These are phyloP conservation scores for Fraxinus paxiana DNA, from an alignment of 305 asterid genomes.

Conservation along the genomic window DNA sequence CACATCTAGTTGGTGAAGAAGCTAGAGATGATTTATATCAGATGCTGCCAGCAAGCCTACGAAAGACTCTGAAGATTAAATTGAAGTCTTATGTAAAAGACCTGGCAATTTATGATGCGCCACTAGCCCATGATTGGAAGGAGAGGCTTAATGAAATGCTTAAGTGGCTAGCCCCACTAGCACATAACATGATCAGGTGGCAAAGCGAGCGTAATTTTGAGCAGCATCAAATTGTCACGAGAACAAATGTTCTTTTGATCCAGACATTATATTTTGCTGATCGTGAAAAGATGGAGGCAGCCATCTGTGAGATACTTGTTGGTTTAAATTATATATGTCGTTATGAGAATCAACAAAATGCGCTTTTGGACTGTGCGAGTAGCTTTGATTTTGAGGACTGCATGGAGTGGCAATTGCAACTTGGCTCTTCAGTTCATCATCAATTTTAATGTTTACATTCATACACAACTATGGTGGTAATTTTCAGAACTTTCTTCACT, in stretches of 20 bases:
- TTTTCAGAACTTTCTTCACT: slow-evolving; percentile 15
- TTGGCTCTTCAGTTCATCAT: slow-evolving; percentile 31
- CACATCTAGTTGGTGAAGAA: slow-evolving; percentile 89
- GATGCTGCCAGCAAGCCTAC: slow-evolving; percentile 80
- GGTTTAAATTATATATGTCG: slow-evolving; percentile 85
- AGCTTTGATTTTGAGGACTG: slow-evolving; percentile 82
- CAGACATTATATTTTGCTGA: slow-evolving; percentile 84
- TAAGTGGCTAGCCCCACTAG: slow-evolving; percentile 64
- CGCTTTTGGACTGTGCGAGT: slow-evolving; percentile 79
- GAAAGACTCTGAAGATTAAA: slow-evolving; percentile 49
- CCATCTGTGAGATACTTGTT: slow-evolving; percentile 67
- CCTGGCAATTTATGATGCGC: slow-evolving; percentile 75
- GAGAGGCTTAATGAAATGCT: slow-evolving; percentile 57
- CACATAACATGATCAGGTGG: slow-evolving; percentile 60
- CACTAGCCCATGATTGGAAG: slow-evolving; percentile 85
- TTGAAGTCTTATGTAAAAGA: slow-evolving; percentile 56
- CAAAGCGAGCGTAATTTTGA: slow-evolving; percentile 86
- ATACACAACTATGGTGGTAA: background rate
- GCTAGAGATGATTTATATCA: slow-evolving; percentile 87
- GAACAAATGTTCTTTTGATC: slow-evolving; percentile 73
- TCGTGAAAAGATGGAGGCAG: slow-evolving; percentile 61
- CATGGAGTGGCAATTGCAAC: slow-evolving; percentile 65
- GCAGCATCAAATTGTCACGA: slow-evolving; percentile 70
- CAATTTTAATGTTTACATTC: slow-evolving; percentile 7
- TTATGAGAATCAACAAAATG: slow-evolving; percentile 85